Evolutionary conservation across 2,329 filamentous ascomycete species (phyloP).

Genomic region (Diaporthe humulicola): DNA sequence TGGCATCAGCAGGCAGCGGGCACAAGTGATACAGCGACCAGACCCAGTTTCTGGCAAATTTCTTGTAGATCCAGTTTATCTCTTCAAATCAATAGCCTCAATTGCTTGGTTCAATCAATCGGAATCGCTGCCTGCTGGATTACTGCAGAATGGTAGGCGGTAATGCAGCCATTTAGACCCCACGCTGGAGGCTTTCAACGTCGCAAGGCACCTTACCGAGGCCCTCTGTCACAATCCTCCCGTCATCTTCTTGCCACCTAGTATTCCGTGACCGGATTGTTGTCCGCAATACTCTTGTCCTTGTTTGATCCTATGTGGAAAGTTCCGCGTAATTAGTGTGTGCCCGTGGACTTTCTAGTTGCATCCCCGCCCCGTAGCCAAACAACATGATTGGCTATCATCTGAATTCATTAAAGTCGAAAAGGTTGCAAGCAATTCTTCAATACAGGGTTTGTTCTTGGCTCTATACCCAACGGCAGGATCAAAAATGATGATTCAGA

Average conservation of each 20-base stretch:
- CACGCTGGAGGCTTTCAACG: background rate
- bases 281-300: background rate
- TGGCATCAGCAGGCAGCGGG: conserved; percentile 27
- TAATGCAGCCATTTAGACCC: background rate
- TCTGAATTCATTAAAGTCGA: no score
- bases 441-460: no score
- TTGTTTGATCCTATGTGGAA: no score
- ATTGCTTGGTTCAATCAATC: background rate
- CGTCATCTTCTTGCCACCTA: background rate
- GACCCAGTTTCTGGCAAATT: background rate
- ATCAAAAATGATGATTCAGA: no score
- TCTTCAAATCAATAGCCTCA: background rate
- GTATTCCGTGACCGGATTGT: no score
- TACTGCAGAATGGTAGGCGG: background rate
- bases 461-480: no score
- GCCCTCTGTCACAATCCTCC: background rate
- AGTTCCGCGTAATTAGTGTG: accelerated
- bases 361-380: background rate
- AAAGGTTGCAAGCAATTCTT: no score
- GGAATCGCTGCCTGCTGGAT: background rate
- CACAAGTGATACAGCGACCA: conserved; percentile 13
- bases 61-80: background rate
- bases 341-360: background rate
- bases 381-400: background rate
- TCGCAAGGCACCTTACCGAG: background rate